phyloP scores from a whole-genome alignment of 2,329 filamentous ascomycete species.

The Cercospora beticola region DNA sequence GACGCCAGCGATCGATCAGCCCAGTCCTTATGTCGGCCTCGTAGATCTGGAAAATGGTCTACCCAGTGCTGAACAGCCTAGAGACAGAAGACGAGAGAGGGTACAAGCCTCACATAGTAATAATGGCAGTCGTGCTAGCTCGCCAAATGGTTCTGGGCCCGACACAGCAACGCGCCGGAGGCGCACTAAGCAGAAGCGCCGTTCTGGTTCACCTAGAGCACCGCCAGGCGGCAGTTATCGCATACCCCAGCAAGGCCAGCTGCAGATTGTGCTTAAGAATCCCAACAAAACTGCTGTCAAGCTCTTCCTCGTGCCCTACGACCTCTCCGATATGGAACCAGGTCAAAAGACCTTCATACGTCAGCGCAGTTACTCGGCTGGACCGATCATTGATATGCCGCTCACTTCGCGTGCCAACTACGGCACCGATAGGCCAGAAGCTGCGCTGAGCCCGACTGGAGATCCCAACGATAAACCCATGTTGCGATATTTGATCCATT shows the following conservation, averaged over 20 bases:
- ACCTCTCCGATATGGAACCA: conserved; percentile 85
- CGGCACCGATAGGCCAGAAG: conserved; percentile 56
- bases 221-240: conserved; percentile 88
- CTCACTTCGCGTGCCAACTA: conserved; percentile 48
- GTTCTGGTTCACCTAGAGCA: conserved; percentile 58
- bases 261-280: conserved; percentile 97
- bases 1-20: conserved; percentile 73
- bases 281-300: conserved; percentile 98
- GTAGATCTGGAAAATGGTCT: conserved; percentile 86
- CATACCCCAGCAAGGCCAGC: conserved; percentile 87
- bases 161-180: conserved; percentile 30
- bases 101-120: conserved; percentile 27
- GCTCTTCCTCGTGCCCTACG: conserved; percentile 89
- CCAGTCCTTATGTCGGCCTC: conserved; percentile 92
- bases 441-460: conserved; percentile 50
- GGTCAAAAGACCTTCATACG: conserved; percentile 95
- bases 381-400: conserved; percentile 75
- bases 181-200: conserved; percentile 58
- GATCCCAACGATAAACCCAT: conserved; percentile 65
- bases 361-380: conserved; percentile 87
- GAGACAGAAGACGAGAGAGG: conserved; percentile 37
- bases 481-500: conserved; percentile 83
- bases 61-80: conserved; percentile 35
- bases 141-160: conserved; percentile 27
- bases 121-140: conserved; percentile 34